Conservation (phyloP, 2,329 filamentous ascomycete genomes). For the Lasiodiplodia gonubiensis region DNA sequence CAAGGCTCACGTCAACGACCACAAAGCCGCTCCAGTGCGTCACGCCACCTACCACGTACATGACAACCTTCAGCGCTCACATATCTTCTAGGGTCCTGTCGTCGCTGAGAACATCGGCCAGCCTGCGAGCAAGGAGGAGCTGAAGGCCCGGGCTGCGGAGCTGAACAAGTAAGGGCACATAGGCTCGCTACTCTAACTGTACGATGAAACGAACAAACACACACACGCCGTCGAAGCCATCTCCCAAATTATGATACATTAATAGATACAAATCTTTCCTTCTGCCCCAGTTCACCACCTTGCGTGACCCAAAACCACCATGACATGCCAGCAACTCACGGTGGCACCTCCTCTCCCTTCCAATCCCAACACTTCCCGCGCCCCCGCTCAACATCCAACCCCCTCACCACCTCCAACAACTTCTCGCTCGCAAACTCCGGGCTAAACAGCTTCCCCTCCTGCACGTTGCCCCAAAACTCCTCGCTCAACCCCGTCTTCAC, state of each 20-base stretch:
- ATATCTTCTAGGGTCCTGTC: slow-evolving; percentile 47
- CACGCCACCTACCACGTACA: too few relatives aligned
- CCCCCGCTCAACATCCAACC: slow-evolving; percentile 61
- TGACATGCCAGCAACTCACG: slow-evolving; percentile 33
- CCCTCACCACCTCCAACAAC: slow-evolving; percentile 64
- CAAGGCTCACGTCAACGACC: slow-evolving; percentile 42
- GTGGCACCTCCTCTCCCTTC: slow-evolving; percentile 46
- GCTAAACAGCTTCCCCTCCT: slow-evolving; percentile 67
- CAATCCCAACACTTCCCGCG: slow-evolving; percentile 49
- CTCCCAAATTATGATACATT: background rate
- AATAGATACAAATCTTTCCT: background rate
- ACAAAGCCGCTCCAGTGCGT: slow-evolving; percentile 50
- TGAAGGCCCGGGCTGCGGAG: slow-evolving; percentile 57
- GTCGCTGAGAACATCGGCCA: slow-evolving; percentile 52
- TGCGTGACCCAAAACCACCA: slow-evolving; percentile 25
- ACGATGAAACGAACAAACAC: slow-evolving; percentile 8
- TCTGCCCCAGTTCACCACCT: slow-evolving; percentile 31
- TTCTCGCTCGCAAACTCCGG: slow-evolving; percentile 69
- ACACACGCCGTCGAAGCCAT: background rate
- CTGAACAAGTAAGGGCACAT: slow-evolving; percentile 51
- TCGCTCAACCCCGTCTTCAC: slow-evolving; percentile 75
- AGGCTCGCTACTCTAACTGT: background rate
- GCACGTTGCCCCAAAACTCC: slow-evolving; percentile 72
- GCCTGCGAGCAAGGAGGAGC: slow-evolving; percentile 55
- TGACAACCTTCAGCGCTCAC: background rate